Conservation (phyloP, 2,329 filamentous ascomycete species). For the Exutisphaerella laricina region DNA sequence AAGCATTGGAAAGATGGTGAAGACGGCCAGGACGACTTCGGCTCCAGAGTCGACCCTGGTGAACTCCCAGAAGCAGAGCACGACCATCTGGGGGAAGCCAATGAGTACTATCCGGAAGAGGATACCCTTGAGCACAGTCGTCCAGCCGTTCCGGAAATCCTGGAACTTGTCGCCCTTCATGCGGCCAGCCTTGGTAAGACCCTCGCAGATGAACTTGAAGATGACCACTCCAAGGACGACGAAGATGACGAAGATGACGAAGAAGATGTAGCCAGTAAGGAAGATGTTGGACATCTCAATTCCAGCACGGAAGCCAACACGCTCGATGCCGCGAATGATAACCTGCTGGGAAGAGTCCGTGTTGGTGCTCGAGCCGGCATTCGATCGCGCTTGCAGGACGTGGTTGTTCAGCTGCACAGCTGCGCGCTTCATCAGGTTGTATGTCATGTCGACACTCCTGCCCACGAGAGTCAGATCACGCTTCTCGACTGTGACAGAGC, state of each 20-base stretch:
- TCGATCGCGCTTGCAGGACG: slow-evolving; percentile 39
- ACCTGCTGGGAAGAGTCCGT: slow-evolving; percentile 36
- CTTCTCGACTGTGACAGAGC: slow-evolving; percentile 80
- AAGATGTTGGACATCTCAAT: slow-evolving; percentile 93
- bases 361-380: slow-evolving; percentile 21
- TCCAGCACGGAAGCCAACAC: slow-evolving; percentile 75
- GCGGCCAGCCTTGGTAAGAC: slow-evolving; percentile 65
- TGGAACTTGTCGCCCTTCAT: slow-evolving; percentile 82
- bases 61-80: slow-evolving; percentile 90
- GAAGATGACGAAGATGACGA: slow-evolving; percentile 73
- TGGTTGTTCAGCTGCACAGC: slow-evolving; percentile 36
- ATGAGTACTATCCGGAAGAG: slow-evolving; percentile 85
- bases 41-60: slow-evolving; percentile 79
- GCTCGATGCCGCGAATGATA: slow-evolving; percentile 73
- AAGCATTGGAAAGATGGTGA: slow-evolving; percentile 79
- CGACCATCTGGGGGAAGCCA: slow-evolving; percentile 83
- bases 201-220: slow-evolving; percentile 78
- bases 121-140: slow-evolving; percentile 86
- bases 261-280: slow-evolving; percentile 84
- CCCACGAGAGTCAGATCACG: slow-evolving; percentile 46
- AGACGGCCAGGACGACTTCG: slow-evolving; percentile 77
- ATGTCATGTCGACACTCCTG: slow-evolving; percentile 28
- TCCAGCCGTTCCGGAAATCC: slow-evolving; percentile 93
- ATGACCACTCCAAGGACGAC: slow-evolving; percentile 65
- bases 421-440: slow-evolving; percentile 52